A percentile compares a stretch with the other conserved stretches of the same genome.
Conservation (phyloP, 805 yeast species). For the Torulaspora microellipsoides region DNA sequence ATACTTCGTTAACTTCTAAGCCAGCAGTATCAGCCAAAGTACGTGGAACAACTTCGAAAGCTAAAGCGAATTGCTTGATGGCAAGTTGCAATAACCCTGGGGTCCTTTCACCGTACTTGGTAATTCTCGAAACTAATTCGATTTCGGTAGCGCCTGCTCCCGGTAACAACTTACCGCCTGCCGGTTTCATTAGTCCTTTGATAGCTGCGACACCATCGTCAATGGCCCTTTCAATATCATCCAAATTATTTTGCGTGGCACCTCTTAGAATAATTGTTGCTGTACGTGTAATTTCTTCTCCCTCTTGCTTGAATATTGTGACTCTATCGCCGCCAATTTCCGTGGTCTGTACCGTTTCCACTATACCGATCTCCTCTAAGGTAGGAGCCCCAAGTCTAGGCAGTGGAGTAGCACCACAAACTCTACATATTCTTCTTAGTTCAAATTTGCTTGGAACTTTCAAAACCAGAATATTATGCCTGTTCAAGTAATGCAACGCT, state of each 20-base stretch:
- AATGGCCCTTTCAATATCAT: conserved; percentile 93
- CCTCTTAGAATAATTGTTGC: conserved; percentile 93
- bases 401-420: conserved; percentile 95
- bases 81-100: conserved; percentile 92
- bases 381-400: conserved; percentile 92
- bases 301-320: conserved; percentile 81
- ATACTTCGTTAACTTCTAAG: conserved; percentile 80
- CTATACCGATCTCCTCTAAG: conserved; percentile 87
- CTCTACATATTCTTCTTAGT: conserved; percentile 87
- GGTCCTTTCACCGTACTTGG: conserved; percentile 85
- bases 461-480: conserved; percentile 77
- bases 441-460: conserved; percentile 93
- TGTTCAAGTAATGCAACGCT: conserved; percentile 87
- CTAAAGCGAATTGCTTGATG: conserved; percentile 87
- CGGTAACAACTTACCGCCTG: conserved; percentile 72
- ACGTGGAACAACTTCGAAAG: conserved; percentile 92
- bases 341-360: conserved; percentile 82
- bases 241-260: conserved; percentile 89
- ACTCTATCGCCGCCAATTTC: conserved; percentile 98
- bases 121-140: conserved; percentile 74
- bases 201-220: conserved; percentile 94
- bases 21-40: conserved; percentile 94
- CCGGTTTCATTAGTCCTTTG: conserved; percentile 80
- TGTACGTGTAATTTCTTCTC: conserved; percentile 61
- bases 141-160: conserved; percentile 97